A percentile compares a stretch with the other conserved stretches of the same genome.
phyloP scores from a whole-genome alignment of 192 early-diverging fungal genomes.

The Rhizoclosmatium globosum region DNA sequence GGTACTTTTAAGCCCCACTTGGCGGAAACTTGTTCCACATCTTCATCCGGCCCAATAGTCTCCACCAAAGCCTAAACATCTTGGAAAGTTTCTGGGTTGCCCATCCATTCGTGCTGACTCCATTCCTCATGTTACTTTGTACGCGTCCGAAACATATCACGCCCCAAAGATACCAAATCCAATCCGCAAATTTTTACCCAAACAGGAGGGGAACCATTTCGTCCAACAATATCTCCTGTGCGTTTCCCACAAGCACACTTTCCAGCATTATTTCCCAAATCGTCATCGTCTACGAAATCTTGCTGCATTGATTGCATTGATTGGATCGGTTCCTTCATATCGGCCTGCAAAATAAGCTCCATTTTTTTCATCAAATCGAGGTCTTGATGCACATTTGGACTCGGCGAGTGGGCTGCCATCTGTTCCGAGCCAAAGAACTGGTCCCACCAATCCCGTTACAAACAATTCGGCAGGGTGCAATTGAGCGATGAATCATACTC shows the following conservation, averaged over 20 bases:
- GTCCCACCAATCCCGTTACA: not conserved
- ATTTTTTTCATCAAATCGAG: conserved; percentile 1
- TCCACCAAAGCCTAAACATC: not conserved
- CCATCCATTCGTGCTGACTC: not conserved
- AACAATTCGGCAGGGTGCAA: not conserved
- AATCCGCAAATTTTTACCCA: not conserved
- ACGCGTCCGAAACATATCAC: conserved; percentile 5
- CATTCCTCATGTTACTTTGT: not conserved
- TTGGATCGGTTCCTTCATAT: not conserved
- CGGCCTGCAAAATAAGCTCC: not conserved
- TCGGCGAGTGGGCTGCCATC: not conserved
- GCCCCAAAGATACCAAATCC: not conserved
- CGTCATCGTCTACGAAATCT: not conserved
- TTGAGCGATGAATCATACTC: not conserved
- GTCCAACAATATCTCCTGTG: conserved; percentile 15
- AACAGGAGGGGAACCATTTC: not conserved
- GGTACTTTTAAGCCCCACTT: not conserved
- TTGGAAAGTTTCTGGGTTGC: not conserved
- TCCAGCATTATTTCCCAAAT: conserved; percentile 10
- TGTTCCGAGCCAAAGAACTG: not conserved
- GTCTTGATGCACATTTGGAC: not conserved
- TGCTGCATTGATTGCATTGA: not conserved
- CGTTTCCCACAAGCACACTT: not conserved
- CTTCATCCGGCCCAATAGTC: not conserved
- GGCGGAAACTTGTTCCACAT: not conserved